phyloP scores from a whole-genome alignment of 208 protist genomes.

The Acanthamoeba royreba region DNA sequence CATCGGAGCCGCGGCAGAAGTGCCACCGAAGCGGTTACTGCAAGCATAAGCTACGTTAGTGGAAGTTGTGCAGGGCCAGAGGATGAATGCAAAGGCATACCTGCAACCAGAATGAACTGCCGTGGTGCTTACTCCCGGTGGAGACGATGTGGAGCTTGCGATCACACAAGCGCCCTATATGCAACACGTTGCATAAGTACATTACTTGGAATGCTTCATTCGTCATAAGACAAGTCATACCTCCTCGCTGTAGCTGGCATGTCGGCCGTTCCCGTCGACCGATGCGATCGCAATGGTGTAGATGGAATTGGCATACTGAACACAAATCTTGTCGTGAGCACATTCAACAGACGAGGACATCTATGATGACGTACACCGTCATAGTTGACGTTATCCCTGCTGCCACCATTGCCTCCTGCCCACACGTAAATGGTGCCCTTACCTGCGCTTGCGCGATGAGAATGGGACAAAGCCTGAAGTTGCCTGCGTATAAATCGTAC shows the following conservation, averaged over 20 bases:
- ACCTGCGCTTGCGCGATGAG: not conserved
- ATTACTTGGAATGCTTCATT: too few species aligned
- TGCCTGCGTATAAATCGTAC: not conserved
- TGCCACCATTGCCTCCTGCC: not conserved
- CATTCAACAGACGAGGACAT: too few species aligned
- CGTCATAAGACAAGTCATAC: not conserved
- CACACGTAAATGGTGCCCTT: conserved; percentile 30
- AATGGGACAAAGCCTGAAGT: not conserved
- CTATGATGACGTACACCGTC: not conserved
- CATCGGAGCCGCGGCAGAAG: not conserved
- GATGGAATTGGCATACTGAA: conserved; percentile 16
- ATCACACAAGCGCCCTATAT: not conserved
- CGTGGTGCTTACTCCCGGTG: not conserved
- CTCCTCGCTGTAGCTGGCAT: not conserved
- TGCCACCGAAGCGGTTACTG: not conserved
- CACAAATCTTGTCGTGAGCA: too few species aligned
- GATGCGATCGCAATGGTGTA: not conserved
- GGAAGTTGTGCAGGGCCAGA: not conserved
- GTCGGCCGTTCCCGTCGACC: not conserved
- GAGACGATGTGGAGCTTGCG: not conserved
- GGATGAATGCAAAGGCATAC: not conserved
- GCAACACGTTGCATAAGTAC: too few species aligned
- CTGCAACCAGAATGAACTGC: not conserved
- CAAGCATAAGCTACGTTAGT: not conserved
- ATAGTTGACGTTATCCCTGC: conserved; percentile 11